phyloP scores from a whole-genome alignment of 1,284 basidiomycete genomes.

The Naganishia cerealis region DNA sequence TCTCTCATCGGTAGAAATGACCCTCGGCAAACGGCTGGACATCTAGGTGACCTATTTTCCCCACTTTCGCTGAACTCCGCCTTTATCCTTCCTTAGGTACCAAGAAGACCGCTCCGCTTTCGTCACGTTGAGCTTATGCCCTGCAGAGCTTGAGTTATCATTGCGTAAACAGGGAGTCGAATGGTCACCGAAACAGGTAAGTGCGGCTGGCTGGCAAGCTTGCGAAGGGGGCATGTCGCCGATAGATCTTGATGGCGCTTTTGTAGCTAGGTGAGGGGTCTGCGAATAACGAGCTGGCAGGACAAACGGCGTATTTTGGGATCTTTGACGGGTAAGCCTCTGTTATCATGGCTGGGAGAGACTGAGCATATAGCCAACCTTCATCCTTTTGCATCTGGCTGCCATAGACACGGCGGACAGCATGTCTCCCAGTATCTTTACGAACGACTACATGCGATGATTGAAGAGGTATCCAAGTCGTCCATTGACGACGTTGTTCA shows the following conservation, averaged over 20 bases:
- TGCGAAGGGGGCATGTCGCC: no score
- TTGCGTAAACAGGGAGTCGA: constrained; percentile 62
- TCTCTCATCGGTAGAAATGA: not conserved
- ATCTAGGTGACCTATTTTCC: not conserved
- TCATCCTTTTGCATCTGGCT: constrained; percentile 35
- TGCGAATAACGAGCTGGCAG: constrained; percentile 62
- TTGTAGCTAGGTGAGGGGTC: constrained; percentile 38
- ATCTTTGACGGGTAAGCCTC: constrained; percentile 79
- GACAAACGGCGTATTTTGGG: constrained; percentile 80
- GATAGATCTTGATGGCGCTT: not conserved
- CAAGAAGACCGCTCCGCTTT: constrained; percentile 83
- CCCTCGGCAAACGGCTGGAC: not conserved
- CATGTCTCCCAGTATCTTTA: constrained; percentile 73
- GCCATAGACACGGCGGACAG: constrained; percentile 70
- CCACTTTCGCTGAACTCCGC: constrained; percentile 53
- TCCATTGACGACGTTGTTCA: constrained; percentile 71
- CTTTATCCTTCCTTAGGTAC: constrained; percentile 71
- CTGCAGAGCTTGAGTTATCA: constrained; percentile 68
- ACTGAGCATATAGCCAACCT: constrained; percentile 34
- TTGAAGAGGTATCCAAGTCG: constrained; percentile 70
- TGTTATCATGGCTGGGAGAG: not conserved
- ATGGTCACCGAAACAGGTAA: constrained; percentile 64
- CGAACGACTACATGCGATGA: constrained; percentile 73
- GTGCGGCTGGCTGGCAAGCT: not conserved
- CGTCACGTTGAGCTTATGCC: constrained; percentile 69